Base-by-base conservation (phyloP, 1,284 basidiomycete genomes). In the Abortiporus biennis region DNA sequence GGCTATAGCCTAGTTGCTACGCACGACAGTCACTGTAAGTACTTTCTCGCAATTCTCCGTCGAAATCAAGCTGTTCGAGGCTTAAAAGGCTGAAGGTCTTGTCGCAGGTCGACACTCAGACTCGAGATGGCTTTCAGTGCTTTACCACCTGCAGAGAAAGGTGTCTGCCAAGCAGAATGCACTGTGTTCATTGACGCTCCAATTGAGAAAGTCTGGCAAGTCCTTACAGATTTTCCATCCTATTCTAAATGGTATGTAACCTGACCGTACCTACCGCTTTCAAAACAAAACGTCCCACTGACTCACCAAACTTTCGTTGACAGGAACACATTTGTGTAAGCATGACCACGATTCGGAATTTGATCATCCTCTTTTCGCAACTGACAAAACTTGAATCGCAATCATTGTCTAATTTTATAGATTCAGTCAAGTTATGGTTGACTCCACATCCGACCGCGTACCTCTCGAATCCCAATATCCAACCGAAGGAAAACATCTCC, bases 321-420 rank as follows among this genome's bases (percentile, higher is more conserved):
- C 24, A 85, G 82, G 83, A 84, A 85, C 50, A 67, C 81, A 2
- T 85, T 82, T 45, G 72, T 78, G 82, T 83, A 61, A 22, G 33
- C 36, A 5, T 32, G 13, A 11, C 24, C 30, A 4, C 4, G 17
- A 25, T 29, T n/a, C n/a, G n/a, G n/a, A n/a, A 4, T 3, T n/a
- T n/a, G n/a, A n/a, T n/a, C n/a, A 13, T 36, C 35, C n/a, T 6
- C 4, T 6, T 19, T 5, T 19, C 4, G 22, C 4, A 19, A 16
- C 5, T 15, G 31, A 17, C n/a, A 21, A 21, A 17, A 21, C 21
- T 24, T n/a, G n/a, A n/a, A n/a, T n/a, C 9, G 15, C 32, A 22
- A n/a, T n/a, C 6, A 23, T 21, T 36, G n/a, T n/a, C n/a, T n/a
- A n/a, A n/a, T n/a, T n/a, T n/a, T n/a, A n/a, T n/a, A n/a, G n/a